Evolutionary conservation across 2,329 filamentous ascomycete genomes (phyloP).

Genomic region (Trichoderma hamatum): DNA sequence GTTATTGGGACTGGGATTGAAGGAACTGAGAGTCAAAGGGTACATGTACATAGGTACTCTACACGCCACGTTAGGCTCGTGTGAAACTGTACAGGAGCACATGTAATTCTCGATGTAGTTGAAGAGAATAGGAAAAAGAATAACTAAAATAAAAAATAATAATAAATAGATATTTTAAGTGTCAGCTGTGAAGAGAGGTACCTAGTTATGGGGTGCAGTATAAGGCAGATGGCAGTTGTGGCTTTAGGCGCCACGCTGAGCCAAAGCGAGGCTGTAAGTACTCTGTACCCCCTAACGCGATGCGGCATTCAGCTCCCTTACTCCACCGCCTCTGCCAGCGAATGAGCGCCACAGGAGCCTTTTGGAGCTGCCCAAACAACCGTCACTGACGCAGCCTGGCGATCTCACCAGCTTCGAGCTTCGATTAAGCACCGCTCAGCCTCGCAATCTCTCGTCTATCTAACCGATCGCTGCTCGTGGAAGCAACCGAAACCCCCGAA

Average conservation of each 20-base stretch:
- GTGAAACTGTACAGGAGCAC: neutral
- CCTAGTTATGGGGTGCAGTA: no score
- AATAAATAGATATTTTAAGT: neutral
- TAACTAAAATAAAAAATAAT: neutral
- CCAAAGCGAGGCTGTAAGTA: neutral
- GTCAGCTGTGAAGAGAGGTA: neutral
- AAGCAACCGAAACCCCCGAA: neutral
- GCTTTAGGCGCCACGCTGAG: neutral
- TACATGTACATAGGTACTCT: neutral
- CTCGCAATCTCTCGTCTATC: neutral
- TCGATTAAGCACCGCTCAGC: neutral
- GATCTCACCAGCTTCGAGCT: constrained; percentile 4
- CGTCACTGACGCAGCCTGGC: constrained; percentile 24
- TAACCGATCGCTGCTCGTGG: neutral
- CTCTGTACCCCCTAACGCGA: constrained; percentile 4
- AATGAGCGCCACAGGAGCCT: constrained; percentile 6
- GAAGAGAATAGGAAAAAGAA: neutral
- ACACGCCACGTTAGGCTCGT: neutral
- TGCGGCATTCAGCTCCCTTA: constrained; percentile 3
- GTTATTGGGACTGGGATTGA: neutral
- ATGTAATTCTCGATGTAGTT: neutral
- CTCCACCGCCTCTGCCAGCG: constrained; percentile 11
- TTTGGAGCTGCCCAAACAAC: constrained; percentile 14
- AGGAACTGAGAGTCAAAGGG: neutral
- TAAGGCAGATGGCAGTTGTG: neutral